These are phyloP conservation scores for Castanea mollissima DNA, from an alignment of 306 rosid genomes.

Conservation along the genomic window DNA sequence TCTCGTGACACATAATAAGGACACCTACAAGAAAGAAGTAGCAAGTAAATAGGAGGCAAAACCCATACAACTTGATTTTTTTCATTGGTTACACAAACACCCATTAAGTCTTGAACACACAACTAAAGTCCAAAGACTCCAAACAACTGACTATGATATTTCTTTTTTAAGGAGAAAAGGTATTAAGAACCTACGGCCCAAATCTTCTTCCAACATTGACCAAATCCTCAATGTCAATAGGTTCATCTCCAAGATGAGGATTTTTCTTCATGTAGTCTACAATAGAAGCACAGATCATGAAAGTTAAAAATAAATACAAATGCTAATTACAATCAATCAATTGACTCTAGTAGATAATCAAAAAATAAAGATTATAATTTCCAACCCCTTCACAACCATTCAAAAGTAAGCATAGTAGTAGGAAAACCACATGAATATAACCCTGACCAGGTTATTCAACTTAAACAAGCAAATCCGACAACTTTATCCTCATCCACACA, in stretches of 20 bases:
- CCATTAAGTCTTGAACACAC: background rate
- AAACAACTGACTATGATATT: background rate
- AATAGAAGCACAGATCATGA: constrained; percentile 29
- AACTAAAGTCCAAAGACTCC: background rate
- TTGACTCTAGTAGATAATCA: constrained; percentile 17
- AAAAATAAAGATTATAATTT: background rate
- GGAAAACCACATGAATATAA: background rate
- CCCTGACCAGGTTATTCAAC: background rate
- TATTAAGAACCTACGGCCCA: constrained; percentile 69
- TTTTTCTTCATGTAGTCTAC: constrained; percentile 67
- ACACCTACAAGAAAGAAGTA: constrained; percentile 55
- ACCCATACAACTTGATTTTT: constrained; percentile 21
- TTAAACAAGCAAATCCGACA: no score
- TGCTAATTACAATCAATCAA: constrained; percentile 2
- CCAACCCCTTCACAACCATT: background rate
- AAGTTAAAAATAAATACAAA: constrained; percentile 21
- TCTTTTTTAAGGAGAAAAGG: background rate
- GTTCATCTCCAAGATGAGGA: constrained; percentile 90
- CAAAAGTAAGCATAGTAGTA: background rate
- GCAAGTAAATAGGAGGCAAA: constrained; percentile 23
- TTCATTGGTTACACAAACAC: background rate
- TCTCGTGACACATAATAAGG: constrained; percentile 91
- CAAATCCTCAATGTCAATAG: constrained; percentile 89
- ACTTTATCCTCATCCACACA: background rate
- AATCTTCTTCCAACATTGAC: constrained; percentile 71